Conservation (phyloP, 768 basidiomycete species). For the Galerina marginata region DNA sequence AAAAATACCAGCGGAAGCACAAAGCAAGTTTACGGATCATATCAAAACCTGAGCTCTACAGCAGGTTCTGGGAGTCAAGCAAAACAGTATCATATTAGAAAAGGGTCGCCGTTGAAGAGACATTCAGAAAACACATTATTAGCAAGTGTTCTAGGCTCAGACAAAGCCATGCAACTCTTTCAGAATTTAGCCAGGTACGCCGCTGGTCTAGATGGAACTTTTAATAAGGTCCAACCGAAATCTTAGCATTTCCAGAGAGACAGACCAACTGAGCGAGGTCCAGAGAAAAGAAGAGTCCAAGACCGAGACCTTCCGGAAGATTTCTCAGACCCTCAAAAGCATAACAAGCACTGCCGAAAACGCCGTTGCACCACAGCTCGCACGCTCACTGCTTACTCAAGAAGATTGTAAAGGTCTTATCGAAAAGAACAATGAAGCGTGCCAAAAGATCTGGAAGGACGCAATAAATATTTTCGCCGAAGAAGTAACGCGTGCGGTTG, state of each 20-base stretch:
- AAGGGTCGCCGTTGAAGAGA: neutral
- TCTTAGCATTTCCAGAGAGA: slow-evolving; percentile 50
- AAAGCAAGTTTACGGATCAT: no score
- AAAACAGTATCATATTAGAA: neutral
- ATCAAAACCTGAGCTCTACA: no score
- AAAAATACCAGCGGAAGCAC: no score
- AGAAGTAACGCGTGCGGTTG: slow-evolving; percentile 46
- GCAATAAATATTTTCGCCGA: slow-evolving; percentile 46
- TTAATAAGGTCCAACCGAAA: neutral
- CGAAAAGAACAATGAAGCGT: slow-evolving; percentile 42
- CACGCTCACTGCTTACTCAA: slow-evolving; percentile 48
- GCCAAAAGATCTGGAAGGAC: slow-evolving; percentile 52
- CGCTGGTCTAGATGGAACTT: slow-evolving; percentile 23
- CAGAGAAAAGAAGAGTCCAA: slow-evolving; percentile 53
- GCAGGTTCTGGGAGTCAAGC: no score
- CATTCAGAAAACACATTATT: neutral
- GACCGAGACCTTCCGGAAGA: slow-evolving; percentile 51
- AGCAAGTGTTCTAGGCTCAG: slow-evolving; percentile 8
- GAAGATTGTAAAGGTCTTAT: slow-evolving; percentile 47
- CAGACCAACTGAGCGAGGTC: slow-evolving; percentile 46
- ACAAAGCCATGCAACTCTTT: slow-evolving; percentile 40
- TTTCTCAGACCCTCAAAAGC: slow-evolving; percentile 52
- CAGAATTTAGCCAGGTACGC: slow-evolving; percentile 44
- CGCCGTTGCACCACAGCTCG: slow-evolving; percentile 50
- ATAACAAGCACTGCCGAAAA: slow-evolving; percentile 47